Percentiles rank a stretch among this genome's conserved stretches.
phyloP scores from a whole-genome alignment of 2,329 filamentous ascomycete species.

The Pseudogymnoascus sp. region DNA sequence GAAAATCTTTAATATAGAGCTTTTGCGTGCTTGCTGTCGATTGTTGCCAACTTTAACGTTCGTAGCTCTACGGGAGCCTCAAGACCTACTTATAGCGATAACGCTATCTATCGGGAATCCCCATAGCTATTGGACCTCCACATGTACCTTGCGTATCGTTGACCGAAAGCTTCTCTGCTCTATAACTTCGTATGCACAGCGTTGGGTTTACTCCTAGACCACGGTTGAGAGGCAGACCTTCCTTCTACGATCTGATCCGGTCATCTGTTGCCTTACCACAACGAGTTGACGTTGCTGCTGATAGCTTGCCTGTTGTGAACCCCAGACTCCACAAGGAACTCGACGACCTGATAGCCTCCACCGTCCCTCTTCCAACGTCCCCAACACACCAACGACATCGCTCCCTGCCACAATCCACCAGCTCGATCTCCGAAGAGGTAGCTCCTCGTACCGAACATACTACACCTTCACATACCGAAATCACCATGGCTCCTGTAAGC shows the following conservation, averaged over 20 bases:
- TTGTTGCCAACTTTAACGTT: neutral
- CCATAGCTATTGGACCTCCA: conserved; percentile 1
- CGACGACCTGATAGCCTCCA: conserved; percentile 21
- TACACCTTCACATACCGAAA: conserved; percentile 19
- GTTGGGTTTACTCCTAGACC: conserved; percentile 32
- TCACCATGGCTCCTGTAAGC: conserved; percentile 30
- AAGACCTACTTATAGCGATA: conserved; percentile 7
- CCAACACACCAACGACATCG: conserved; percentile 18
- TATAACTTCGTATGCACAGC: conserved; percentile 6
- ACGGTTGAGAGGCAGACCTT: conserved; percentile 50
- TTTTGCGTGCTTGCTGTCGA: neutral
- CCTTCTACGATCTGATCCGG: conserved; percentile 53
- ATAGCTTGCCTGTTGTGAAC: conserved; percentile 30
- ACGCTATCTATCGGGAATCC: conserved; percentile 5
- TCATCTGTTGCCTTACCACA: conserved; percentile 13
- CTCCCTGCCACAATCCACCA: conserved; percentile 25
- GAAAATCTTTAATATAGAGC: neutral
- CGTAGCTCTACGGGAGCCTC: conserved; percentile 4
- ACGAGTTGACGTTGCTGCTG: conserved; percentile 35
- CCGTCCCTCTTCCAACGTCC: conserved; percentile 27
- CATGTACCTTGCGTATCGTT: conserved; percentile 3
- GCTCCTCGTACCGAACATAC: conserved; percentile 6
- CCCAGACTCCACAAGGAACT: conserved; percentile 19
- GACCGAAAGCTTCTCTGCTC: neutral
- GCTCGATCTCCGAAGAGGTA: conserved; percentile 19